Evolutionary conservation across 2,329 filamentous ascomycete genomes (phyloP).

Genomic region (Xylaria sp.): DNA sequence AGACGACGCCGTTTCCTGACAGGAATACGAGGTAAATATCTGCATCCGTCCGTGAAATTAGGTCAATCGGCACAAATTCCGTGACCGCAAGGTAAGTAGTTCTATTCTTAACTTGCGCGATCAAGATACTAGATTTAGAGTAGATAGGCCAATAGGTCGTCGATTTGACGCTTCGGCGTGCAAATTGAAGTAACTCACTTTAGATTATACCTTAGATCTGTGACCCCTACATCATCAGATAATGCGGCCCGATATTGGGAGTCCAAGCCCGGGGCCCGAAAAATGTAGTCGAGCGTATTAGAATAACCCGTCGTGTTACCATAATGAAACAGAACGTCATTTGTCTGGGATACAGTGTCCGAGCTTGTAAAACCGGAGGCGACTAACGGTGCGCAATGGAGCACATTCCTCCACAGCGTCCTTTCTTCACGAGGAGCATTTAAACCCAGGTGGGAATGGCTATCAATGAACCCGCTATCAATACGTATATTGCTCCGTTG

Average conservation of each 20-base stretch:
- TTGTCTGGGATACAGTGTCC: not conserved
- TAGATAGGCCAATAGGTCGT: not conserved
- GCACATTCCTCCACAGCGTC: slow-evolving; percentile 5
- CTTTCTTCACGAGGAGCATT: slow-evolving; percentile 15
- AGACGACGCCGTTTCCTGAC: slow-evolving; percentile 8
- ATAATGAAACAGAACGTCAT: not conserved
- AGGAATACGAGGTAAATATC: slow-evolving; percentile 6
- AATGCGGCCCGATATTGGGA: not conserved
- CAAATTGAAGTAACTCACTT: not conserved
- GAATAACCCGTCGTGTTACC: not conserved
- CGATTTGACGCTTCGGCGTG: not conserved
- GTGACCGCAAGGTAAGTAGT: not conserved
- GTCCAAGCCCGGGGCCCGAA: not conserved
- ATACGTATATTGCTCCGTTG: slow-evolving; percentile 1
- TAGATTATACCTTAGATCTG: not conserved
- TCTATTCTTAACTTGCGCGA: not conserved
- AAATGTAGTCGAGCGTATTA: not conserved
- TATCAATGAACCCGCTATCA: slow-evolving; percentile 18
- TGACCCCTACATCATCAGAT: not conserved
- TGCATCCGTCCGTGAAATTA: not conserved
- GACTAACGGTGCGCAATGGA: slow-evolving; percentile 22
- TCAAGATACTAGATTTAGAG: not conserved
- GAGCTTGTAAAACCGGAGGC: slow-evolving; percentile 9
- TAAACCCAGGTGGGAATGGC: slow-evolving; percentile 15
- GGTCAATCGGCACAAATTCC: not conserved